Evolutionary conservation across 2,329 filamentous ascomycete genomes (phyloP), one percentile per base, ranked within the genome.

Genomic region (Paramyrothecium sp.): DNA sequence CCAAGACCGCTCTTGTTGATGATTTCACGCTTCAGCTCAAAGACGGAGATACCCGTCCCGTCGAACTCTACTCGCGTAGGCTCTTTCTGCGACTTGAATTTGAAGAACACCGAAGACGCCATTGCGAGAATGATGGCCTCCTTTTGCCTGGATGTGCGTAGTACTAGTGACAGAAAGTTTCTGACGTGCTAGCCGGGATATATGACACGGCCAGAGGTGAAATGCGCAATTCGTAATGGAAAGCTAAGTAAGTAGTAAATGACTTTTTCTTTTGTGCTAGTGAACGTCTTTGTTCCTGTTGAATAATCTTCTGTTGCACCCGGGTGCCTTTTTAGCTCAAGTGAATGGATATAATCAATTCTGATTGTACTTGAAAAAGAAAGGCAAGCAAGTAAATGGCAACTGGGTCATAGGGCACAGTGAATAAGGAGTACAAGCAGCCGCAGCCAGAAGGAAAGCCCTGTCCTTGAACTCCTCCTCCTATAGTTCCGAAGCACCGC

Each of bases 21-120:
- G 70, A 99, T 99, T 78, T 98, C 95, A 80, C 94, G 90, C 80
- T 99, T 99, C 71, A 99, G 83, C 73, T 99, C 96, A 78, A 98
- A 99, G 62, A 98, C 95, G 60, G 94, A 97, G 71, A 98, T 96
- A 75, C 92, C 92, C 68, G 94, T 97, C 71, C 95, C 95, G 77
- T 99, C 94, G 75, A 99, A 98, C 71, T 93, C 91, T 69, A 99
- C 92, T 71, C 93, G 88, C 57, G 92, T 92, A 59, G 92, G 91
- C 72, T 98, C 95, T 80, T 92, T 97, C 73, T 96, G 92, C 67
- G 94, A 98, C 80, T 97, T 98, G 88, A 99, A 99, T 80, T 97
- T 97, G 90, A 97, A 99, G 79, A 97, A 98, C 71, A 99, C 95
- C 65, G 93, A 98, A 57, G 95, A 97, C 73, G 92, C 87, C 93